Evolutionary conservation across 352 stramenopile genomes (phyloP), one percentile per base, ranked within the genome.

Genomic region (Globisporangium alternatum): DNA sequence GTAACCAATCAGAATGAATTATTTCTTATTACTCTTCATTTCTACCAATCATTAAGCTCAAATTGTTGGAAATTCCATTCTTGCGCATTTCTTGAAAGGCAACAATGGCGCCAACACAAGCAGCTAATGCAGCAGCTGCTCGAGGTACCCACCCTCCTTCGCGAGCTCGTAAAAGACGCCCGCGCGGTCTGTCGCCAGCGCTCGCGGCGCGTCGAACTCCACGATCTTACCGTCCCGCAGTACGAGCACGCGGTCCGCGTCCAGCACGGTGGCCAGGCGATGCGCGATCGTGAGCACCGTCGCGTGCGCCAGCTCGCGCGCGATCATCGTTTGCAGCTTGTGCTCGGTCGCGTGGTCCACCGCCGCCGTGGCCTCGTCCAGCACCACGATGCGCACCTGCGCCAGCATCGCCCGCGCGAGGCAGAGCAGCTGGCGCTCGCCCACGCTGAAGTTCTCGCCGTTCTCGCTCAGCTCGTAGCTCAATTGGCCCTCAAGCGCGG

Each of bases 221-320:
- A 80, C 90, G 15, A 96, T 78, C 56, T 78, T 69, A 6, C 97
- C 97, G 35, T 89, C 69, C 61, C 98, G 95, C 65, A 99, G 88
- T 6, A 99, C 96, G 39, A 99, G 73, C 52, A 99, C 92, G 22
- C 83, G 81, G 71, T 99, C 96, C 56, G 92, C 97, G 74, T 98
- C 96, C 58, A 98, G 97, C 64, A 99, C 93, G 22, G 97, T 98
- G 60, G 98, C 88, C 19, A 99, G 75, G 10, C 96, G 83, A 74
- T 99, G 97, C 15, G 97, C 97, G 62, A 99, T 97, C 5, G 97
- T 98, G 31, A 99, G 62, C 22, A 99, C 76, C 0, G 98, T 99
- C 43, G 89, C 97, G 33, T 89, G 62, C 19, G 67, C 62, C 64
- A 99, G 99, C 59, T 86, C 81, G 41, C 73, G 66, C 41, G 80